Evolutionary conservation across 495 filamentous ascomycete species (phyloP).

Genomic region (Podospora conica): DNA sequence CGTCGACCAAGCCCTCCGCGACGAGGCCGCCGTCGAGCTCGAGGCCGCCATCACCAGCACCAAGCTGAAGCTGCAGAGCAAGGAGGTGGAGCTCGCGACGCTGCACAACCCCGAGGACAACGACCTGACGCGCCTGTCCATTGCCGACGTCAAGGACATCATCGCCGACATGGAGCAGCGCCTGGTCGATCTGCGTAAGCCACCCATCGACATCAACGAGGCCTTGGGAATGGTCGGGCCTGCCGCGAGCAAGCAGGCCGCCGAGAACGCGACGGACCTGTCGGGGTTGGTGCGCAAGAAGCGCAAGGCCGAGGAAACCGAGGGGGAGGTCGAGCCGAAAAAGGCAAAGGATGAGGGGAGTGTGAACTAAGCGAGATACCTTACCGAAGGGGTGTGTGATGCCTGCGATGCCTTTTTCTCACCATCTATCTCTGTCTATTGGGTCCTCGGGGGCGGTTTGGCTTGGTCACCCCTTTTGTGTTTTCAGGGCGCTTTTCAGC

Average conservation of each 20-base stretch:
- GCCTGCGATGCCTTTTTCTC: neutral
- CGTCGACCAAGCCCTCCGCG: conserved; percentile 60
- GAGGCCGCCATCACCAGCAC: conserved; percentile 78
- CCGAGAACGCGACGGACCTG: conserved; percentile 78
- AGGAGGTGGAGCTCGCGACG: conserved; percentile 57
- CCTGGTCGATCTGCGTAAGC: conserved; percentile 67
- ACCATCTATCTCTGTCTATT: neutral
- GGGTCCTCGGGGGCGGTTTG: neutral
- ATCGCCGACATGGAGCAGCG: conserved; percentile 71
- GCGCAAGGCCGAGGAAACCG: conserved; percentile 40
- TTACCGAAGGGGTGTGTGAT: neutral
- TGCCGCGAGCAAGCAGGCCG: conserved; percentile 64
- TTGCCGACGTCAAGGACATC: conserved; percentile 80
- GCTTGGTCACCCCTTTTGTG: neutral
- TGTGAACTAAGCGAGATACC: neutral
- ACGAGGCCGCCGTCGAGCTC: conserved; percentile 70
- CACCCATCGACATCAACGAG: conserved; percentile 58
- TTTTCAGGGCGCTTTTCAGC: neutral
- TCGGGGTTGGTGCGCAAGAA: conserved; percentile 79
- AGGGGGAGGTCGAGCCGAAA: conserved; percentile 41
- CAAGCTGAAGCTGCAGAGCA: conserved; percentile 63
- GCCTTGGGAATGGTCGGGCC: conserved; percentile 38
- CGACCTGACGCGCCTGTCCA: conserved; percentile 56
- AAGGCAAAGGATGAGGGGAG: conserved; percentile 24
- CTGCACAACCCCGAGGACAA: conserved; percentile 49